Evolutionary conservation across 371 early-diverging fungal species (phyloP), one percentile per base, ranked within the genome.

Genomic region (Blastocladiella emersonii): DNA sequence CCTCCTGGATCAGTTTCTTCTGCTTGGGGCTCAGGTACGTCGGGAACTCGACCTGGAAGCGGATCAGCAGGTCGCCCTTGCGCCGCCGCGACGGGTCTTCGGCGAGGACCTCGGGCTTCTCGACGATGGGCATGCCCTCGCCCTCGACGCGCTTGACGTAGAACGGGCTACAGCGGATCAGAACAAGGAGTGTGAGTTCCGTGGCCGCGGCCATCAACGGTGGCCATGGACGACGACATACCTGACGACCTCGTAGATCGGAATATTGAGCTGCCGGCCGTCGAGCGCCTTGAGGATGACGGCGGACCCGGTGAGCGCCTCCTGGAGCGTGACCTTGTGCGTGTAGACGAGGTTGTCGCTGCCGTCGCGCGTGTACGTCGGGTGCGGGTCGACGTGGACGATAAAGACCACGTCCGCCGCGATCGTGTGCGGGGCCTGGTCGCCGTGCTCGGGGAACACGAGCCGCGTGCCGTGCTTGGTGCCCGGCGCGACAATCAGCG

Each of bases 401-500:
- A 72, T 65, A 55, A 82, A 78, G 15, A 79, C 74, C 27, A 83
- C 36, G 66, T 84, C 83, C 48, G 75, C 73, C 72, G 39, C 15
- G 32, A 34, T 8, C 25, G 32, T 59, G 59, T 43, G n/a, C 12
- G 44, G 59, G 12, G 41, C 59, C 36, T 81, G 77, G 64, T 84
- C 81, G 10, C 84, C 83, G 41, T 75, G 73, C 30, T 69, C 63
- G 21, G 76, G 74, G 63, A 82, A 84, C 12, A 72, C 76, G 32
- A 84, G 70, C 43, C 71, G 63, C 6, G 84, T 84, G 0, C 83
- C 83, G 25, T 67, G 57, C 61, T 76, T 81, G 68, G 74, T 76
- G 10, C 84, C 84, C 10, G 65, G 63, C 25, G 66, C 66, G 12
- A 84, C 71, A 57, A 75, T 73, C 32, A 84, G 74, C 12, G 72